phyloP scores from a whole-genome alignment of 2,329 filamentous ascomycete species.

The Parascedosporium putredinis region DNA sequence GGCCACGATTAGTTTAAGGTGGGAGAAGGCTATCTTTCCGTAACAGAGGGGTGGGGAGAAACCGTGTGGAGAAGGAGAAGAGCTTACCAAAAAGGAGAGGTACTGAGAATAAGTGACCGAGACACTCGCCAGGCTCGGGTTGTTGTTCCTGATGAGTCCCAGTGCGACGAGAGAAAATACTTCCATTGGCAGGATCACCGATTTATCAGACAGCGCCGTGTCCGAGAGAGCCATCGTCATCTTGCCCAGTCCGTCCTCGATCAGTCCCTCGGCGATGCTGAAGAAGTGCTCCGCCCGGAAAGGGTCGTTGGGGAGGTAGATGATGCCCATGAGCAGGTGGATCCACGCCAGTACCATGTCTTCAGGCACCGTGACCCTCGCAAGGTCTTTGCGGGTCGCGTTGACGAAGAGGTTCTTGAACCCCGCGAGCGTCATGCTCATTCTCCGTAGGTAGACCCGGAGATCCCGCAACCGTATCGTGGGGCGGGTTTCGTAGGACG shows the following conservation, averaged over 20 bases:
- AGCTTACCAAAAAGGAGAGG: slow-evolving; percentile 28
- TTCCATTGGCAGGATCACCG: slow-evolving; percentile 30
- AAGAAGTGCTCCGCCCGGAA: slow-evolving; percentile 20
- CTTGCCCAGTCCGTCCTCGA: slow-evolving; percentile 25
- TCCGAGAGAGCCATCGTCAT: slow-evolving; percentile 23
- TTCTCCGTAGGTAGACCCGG: background rate
- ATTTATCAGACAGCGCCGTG: slow-evolving; percentile 22
- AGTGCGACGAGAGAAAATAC: slow-evolving; percentile 28
- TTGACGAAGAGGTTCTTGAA: slow-evolving; percentile 15
- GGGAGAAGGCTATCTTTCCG: no score
- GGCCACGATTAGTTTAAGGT: no score
- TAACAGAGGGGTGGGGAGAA: background rate
- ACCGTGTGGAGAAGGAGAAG: background rate
- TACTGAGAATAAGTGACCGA: slow-evolving; percentile 31
- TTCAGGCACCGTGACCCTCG: slow-evolving; percentile 22
- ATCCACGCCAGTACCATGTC: slow-evolving; percentile 31
- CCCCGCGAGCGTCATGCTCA: background rate
- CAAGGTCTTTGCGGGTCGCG: slow-evolving; percentile 17
- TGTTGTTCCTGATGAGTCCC: slow-evolving; percentile 21
- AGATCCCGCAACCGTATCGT: background rate
- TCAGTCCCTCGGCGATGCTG: slow-evolving; percentile 17
- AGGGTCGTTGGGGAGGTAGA: slow-evolving; percentile 16
- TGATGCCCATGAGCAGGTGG: slow-evolving; percentile 27
- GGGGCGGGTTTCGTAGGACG: no score
- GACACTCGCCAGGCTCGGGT: slow-evolving; percentile 14